Conservation (phyloP, 176 grass and related monocot genomes). For the Aegilops bicornis region DNA sequence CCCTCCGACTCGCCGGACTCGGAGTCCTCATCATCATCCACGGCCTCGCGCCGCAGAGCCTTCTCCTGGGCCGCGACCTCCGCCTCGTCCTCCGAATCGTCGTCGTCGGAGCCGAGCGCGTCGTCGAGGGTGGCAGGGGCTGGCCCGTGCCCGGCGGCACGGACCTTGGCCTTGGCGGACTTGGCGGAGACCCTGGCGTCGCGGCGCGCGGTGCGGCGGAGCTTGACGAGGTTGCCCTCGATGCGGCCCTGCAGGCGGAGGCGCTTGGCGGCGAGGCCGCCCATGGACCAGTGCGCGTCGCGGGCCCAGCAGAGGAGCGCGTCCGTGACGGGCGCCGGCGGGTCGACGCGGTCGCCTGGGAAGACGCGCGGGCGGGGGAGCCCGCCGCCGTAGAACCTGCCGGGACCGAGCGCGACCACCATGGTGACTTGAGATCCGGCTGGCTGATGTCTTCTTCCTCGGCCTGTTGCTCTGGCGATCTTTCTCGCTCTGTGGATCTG, state of each 20-base stretch:
- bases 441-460: background rate
- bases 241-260: conserved; percentile 86
- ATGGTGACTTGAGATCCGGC: conserved; percentile 29
- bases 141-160: conserved; percentile 33
- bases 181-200: background rate
- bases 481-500: background rate
- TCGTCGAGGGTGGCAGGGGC: background rate
- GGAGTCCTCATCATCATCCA: conserved; percentile 8
- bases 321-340: conserved; percentile 61
- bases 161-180: background rate
- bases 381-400: conserved; percentile 76
- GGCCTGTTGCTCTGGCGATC: background rate
- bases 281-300: conserved; percentile 96
- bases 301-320: conserved; percentile 66
- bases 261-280: conserved; percentile 60
- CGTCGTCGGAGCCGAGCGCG: conserved; percentile 40
- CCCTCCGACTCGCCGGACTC: conserved; percentile 26
- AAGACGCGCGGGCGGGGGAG: conserved; percentile 77
- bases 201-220: conserved; percentile 46
- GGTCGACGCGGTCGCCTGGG: conserved; percentile 65
- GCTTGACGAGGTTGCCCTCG: conserved; percentile 83
- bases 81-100: conserved; percentile 17
- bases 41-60: background rate
- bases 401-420: conserved; percentile 67
- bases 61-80: conserved; percentile 35